A percentile compares a stretch with the other conserved stretches of the same genome.
Evolutionary conservation across 768 basidiomycete genomes (phyloP).

Genomic region (Boletus fagicola): DNA sequence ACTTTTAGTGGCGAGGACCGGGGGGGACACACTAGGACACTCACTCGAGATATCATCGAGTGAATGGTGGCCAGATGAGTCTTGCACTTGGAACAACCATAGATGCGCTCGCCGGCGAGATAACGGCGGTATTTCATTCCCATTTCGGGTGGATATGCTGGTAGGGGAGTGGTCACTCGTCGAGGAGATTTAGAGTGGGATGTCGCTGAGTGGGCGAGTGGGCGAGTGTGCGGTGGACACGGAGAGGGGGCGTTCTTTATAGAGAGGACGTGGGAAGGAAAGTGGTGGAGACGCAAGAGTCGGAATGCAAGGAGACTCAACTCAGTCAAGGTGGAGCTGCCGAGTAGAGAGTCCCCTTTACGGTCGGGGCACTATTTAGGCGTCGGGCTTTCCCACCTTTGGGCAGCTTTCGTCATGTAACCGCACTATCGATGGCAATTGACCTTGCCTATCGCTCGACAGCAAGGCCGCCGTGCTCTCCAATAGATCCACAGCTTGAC

Average conservation of each 20-base stretch:
- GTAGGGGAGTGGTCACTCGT: neutral
- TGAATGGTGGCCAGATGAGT: conserved; percentile 91
- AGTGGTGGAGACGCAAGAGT: conserved; percentile 8
- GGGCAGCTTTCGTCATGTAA: neutral
- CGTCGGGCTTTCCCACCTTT: conserved; percentile 28
- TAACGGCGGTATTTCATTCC: conserved; percentile 89
- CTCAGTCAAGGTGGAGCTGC: neutral
- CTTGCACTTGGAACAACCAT: conserved; percentile 82
- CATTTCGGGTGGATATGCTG: conserved; percentile 45
- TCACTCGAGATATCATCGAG: conserved; percentile 85
- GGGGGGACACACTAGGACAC: conserved; percentile 24
- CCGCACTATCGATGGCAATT: conserved; percentile 6
- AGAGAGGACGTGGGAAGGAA: conserved; percentile 30
- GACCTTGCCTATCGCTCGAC: neutral
- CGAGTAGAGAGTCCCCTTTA: conserved; percentile 23
- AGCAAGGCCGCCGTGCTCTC: neutral
- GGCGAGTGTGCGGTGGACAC: neutral
- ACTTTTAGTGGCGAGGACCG: conserved; percentile 14
- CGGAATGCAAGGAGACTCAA: conserved; percentile 5
- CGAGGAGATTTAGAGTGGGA: neutral
- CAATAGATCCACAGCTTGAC: neutral
- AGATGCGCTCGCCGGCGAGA: conserved; percentile 80
- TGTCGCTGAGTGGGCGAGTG: conserved; percentile 3
- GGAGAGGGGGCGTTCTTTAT: conserved; percentile 25
- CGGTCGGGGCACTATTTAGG: conserved; percentile 23